phyloP scores from a whole-genome alignment of 495 filamentous ascomycete species.

The Wilcoxina mikolae region DNA sequence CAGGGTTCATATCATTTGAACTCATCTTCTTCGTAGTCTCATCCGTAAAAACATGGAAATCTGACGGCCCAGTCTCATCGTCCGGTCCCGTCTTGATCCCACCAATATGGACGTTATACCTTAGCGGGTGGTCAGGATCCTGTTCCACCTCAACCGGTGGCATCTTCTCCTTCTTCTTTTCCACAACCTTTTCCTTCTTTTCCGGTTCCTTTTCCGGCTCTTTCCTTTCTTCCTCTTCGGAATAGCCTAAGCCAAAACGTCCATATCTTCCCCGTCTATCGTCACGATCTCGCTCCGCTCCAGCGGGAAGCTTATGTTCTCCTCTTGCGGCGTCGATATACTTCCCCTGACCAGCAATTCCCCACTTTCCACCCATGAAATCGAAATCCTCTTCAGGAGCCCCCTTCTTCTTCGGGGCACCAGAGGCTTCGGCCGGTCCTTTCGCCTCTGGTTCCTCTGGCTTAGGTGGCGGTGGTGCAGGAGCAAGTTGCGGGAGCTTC shows the following conservation, averaged over 20 bases:
- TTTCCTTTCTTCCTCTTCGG: neutral
- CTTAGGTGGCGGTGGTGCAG: constrained; percentile 6
- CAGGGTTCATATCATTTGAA: constrained; percentile 18
- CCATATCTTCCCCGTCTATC: neutral
- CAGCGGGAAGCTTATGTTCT: constrained; percentile 4
- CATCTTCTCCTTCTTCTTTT: neutral
- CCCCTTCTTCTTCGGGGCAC: neutral
- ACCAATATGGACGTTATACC: constrained; percentile 25
- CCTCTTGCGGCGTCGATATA: neutral
- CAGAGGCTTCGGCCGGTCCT: constrained; percentile 1
- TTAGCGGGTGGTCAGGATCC: constrained; percentile 10
- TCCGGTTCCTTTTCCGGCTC: neutral
- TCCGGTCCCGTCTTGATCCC: constrained; percentile 19
- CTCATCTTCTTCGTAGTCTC: constrained; percentile 19
- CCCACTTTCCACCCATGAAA: neutral
- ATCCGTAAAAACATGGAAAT: constrained; percentile 25
- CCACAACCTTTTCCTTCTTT: neutral
- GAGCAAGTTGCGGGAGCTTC: constrained; percentile 8
- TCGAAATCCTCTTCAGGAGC: neutral
- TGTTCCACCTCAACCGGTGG: neutral
- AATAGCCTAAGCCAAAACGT: neutral
- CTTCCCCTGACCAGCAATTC: constrained; percentile 1
- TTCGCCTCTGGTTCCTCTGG: constrained; percentile 8
- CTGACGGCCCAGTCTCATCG: constrained; percentile 14
- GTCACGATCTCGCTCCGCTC: neutral